These are phyloP conservation scores for Groenewaldozyma tartarivorans DNA, from an alignment of 805 yeast species.

Conservation along the genomic window DNA sequence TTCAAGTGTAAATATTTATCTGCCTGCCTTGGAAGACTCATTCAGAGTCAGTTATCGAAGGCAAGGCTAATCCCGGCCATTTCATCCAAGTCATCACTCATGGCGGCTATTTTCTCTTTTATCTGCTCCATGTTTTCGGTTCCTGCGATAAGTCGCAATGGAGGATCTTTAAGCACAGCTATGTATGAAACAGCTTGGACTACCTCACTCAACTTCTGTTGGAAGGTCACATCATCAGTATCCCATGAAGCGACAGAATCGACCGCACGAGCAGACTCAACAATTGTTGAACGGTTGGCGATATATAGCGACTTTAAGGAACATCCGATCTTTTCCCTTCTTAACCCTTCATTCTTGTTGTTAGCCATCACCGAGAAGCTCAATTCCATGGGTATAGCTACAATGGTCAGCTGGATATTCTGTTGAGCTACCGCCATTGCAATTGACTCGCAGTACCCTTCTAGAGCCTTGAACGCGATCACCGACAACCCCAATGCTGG, in stretches of 20 bases:
- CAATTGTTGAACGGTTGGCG: conserved; percentile 9
- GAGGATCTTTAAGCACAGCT: conserved; percentile 27
- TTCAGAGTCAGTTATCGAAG: too few relatives aligned
- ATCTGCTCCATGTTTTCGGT: conserved; percentile 23
- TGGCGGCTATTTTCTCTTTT: conserved; percentile 20
- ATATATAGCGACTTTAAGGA: too few relatives aligned
- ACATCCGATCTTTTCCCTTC: background rate
- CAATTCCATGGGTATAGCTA: conserved; percentile 23
- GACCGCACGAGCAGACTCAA: conserved; percentile 14
- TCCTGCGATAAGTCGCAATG: conserved; percentile 24
- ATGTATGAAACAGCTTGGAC: conserved; percentile 18
- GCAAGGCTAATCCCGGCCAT: conserved; percentile 7
- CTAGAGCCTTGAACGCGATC: conserved; percentile 24
- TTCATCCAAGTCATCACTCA: conserved; percentile 26
- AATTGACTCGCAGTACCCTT: conserved; percentile 26
- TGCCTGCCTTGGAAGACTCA: too few relatives aligned
- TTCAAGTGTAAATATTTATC: too few relatives aligned
- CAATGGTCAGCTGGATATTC: conserved; percentile 22
- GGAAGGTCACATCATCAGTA: conserved; percentile 11
- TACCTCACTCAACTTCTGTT: conserved; percentile 16
- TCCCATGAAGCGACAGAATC: conserved; percentile 9
- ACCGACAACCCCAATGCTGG: conserved; percentile 21
- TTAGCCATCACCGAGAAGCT: conserved; percentile 14
- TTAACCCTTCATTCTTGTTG: background rate
- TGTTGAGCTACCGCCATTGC: conserved; percentile 23